Conservation (phyloP, 257 asterid genomes). For the Fraxinus pennsylvanica region DNA sequence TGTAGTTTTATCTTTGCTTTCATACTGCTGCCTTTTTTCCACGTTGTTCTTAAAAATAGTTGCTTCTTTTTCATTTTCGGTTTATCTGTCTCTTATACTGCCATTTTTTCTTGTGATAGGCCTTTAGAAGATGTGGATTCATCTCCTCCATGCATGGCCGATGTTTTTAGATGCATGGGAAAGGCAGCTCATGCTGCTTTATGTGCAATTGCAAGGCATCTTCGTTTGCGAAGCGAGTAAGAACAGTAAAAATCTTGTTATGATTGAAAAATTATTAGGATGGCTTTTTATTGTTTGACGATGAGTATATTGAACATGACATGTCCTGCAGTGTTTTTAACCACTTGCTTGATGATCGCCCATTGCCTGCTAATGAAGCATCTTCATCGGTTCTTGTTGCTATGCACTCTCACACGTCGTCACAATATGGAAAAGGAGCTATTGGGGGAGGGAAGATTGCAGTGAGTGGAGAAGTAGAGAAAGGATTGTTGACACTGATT, state of each 20-base stretch:
- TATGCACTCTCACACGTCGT: constrained; percentile 49
- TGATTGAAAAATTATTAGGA: constrained; percentile 11
- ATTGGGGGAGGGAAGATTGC: constrained; percentile 60
- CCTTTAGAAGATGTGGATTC: constrained; percentile 78
- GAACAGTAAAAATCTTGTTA: constrained; percentile 24
- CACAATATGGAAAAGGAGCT: constrained; percentile 59
- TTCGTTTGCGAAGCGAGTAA: constrained; percentile 94
- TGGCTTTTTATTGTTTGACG: constrained; percentile 15
- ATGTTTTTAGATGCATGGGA: constrained; percentile 91
- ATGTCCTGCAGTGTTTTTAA: constrained; percentile 69
- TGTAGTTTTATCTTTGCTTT: not conserved
- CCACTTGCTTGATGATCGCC: constrained; percentile 90
- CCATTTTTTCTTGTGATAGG: constrained; percentile 40
- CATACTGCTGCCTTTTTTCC: constrained; percentile 3
- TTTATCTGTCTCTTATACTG: constrained; percentile 15
- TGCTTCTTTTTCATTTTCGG: not conserved
- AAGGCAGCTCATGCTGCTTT: constrained; percentile 85
- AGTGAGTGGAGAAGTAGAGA: constrained; percentile 69
- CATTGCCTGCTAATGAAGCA: constrained; percentile 79
- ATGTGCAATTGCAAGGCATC: constrained; percentile 85
- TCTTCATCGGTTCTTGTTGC: constrained; percentile 88
- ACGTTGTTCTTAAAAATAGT: not conserved
- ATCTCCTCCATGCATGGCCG: constrained; percentile 98
- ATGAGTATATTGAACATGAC: constrained; percentile 26
- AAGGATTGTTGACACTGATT: constrained; percentile 76